phyloP scores from a whole-genome alignment of 78 protist genomes.

The Pigoraptor vietnamica region DNA sequence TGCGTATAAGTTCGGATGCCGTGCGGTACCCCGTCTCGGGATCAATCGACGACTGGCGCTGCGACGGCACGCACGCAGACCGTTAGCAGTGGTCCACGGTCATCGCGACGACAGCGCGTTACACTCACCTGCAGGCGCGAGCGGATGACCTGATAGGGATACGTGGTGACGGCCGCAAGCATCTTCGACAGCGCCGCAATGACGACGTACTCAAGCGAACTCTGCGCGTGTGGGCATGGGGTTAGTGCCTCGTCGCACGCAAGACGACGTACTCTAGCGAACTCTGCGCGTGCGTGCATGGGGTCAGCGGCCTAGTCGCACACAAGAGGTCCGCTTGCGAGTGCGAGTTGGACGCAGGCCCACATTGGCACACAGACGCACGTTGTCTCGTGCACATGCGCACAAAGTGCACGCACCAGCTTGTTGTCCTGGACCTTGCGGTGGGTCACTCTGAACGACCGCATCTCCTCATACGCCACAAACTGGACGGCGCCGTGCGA shows the following conservation, averaged over 20 bases:
- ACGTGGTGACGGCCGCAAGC: conserved; percentile 6
- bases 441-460: neutral
- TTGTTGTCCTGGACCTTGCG: neutral
- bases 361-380: too few species aligned
- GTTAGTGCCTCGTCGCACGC: too few species aligned
- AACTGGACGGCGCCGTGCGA: conserved; percentile 20
- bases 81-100: too few species aligned
- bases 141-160: conserved; percentile 6
- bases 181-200: neutral
- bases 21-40: neutral
- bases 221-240: too few species aligned
- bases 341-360: too few species aligned
- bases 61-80: neutral
- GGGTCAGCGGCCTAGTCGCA: too few species aligned
- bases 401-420: neutral
- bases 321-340: too few species aligned
- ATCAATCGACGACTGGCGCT: neutral
- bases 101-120: neutral
- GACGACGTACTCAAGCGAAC: neutral
- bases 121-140: neutral
- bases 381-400: too few species aligned
- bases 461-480: conserved; percentile 15
- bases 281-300: too few species aligned
- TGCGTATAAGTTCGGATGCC: neutral
- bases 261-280: too few species aligned